Evolutionary conservation across 2,329 filamentous ascomycete genomes (phyloP).

Genomic region (Ophiostoma sp.): DNA sequence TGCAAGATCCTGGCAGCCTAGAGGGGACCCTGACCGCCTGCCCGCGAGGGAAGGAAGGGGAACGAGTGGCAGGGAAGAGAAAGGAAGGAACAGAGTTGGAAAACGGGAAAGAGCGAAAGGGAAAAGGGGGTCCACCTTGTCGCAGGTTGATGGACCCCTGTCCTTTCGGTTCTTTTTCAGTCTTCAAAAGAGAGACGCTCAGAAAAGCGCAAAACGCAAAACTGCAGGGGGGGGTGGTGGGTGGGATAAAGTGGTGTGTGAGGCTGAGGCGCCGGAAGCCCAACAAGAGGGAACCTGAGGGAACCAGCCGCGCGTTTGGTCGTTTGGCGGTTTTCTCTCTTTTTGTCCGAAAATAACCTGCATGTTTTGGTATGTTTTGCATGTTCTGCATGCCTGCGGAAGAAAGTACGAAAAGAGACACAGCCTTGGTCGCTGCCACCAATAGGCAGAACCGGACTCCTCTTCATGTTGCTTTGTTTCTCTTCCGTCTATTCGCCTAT

Average conservation of each 20-base stretch:
- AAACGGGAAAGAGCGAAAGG: background rate
- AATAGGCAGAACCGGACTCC: background rate
- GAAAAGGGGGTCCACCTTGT: background rate
- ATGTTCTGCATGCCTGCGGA: background rate
- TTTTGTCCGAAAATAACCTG: background rate
- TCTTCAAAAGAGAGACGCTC: background rate
- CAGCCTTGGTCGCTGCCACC: background rate
- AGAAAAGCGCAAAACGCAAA: background rate
- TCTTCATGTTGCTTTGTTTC: background rate
- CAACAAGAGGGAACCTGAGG: background rate
- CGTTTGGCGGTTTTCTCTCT: background rate
- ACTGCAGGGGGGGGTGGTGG: background rate
- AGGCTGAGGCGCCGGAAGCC: background rate
- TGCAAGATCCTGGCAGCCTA: conserved; percentile 5
- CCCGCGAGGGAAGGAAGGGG: background rate
- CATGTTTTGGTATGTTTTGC: background rate
- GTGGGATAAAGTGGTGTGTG: conserved; percentile 7
- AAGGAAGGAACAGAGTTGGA: background rate
- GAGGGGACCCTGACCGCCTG: background rate
- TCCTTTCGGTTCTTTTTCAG: background rate
- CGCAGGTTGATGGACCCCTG: conserved; percentile 10
- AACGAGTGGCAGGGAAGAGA: background rate
- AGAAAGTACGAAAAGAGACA: background rate
- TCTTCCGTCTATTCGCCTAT: background rate
- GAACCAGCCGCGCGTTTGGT: conserved; percentile 9